Conservation (phyloP, 1,139 yeast species). For the Pichiaceae sp. region DNA sequence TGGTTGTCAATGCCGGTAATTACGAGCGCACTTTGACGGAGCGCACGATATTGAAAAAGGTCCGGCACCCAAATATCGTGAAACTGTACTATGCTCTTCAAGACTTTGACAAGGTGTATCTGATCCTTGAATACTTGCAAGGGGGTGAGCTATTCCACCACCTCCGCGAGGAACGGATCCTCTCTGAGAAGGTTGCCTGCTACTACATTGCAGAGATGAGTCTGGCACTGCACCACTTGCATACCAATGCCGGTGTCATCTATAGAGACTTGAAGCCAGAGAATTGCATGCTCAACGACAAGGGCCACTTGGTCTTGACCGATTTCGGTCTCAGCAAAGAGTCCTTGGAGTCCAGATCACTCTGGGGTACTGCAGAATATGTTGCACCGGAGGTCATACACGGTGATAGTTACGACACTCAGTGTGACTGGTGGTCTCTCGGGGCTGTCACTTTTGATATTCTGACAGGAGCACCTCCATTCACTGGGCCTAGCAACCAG, state of each 20-base stretch:
- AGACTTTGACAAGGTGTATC: slow-evolving; percentile 76
- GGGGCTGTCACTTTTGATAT: slow-evolving; percentile 87
- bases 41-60: slow-evolving; percentile 55
- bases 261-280: slow-evolving; percentile 93
- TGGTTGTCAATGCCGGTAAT: slow-evolving; percentile 43
- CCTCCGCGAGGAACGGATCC: slow-evolving; percentile 41
- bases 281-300: slow-evolving; percentile 72
- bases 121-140: slow-evolving; percentile 84
- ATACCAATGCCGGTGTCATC: slow-evolving; percentile 67
- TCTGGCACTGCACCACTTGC: slow-evolving; percentile 75
- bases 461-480: slow-evolving; percentile 90
- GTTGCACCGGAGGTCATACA: slow-evolving; percentile 93
- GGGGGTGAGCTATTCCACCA: slow-evolving; percentile 91
- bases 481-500: slow-evolving; percentile 82
- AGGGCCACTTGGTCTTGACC: slow-evolving; percentile 79
- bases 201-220: slow-evolving; percentile 83
- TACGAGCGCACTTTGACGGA: slow-evolving; percentile 67
- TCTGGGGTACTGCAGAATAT: slow-evolving; percentile 91
- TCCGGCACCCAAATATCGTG: slow-evolving; percentile 83
- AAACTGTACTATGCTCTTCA: slow-evolving; percentile 85
- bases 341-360: slow-evolving; percentile 44
- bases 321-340: slow-evolving; percentile 91
- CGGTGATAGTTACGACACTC: slow-evolving; percentile 75
- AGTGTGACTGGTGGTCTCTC: slow-evolving; percentile 83
- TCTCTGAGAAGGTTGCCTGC: slow-evolving; percentile 74